phyloP scores from a whole-genome alignment of 495 filamentous ascomycete species.

The Xylona heveae region DNA sequence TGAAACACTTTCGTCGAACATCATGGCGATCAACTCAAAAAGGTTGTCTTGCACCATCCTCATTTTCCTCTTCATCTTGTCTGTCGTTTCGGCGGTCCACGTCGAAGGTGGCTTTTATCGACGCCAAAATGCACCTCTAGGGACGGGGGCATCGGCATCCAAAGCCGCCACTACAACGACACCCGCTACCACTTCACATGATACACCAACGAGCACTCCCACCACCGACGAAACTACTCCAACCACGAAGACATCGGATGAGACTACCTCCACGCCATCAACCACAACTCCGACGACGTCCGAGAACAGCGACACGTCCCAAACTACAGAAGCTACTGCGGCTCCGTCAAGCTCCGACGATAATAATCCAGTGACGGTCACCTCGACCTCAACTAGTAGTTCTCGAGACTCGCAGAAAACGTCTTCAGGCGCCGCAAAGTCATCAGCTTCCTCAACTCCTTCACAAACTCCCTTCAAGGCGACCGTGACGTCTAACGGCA shows the following conservation, averaged over 20 bases:
- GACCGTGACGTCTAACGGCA: too few relatives aligned
- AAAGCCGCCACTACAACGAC: not conserved
- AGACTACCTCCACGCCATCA: too few relatives aligned
- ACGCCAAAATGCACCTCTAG: not conserved
- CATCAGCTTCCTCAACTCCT: too few relatives aligned
- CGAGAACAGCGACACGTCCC: not conserved
- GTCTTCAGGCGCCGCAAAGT: too few relatives aligned
- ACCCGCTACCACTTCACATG: not conserved
- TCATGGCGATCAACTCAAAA: too few relatives aligned
- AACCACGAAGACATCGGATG: not conserved
- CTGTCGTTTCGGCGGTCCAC: not conserved
- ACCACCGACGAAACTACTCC: not conserved
- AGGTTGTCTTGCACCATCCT: too few relatives aligned
- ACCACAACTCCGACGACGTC: not conserved
- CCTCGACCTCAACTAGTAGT: too few relatives aligned
- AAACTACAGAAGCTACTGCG: not conserved
- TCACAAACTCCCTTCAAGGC: too few relatives aligned
- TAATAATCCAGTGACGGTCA: too few relatives aligned
- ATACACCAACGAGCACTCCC: not conserved
- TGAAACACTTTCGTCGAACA: too few relatives aligned
- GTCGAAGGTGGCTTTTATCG: slow-evolving; percentile 3
- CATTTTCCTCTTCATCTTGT: not conserved
- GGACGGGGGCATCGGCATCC: slow-evolving; percentile 3
- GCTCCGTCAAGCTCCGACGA: too few relatives aligned
- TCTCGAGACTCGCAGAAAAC: too few relatives aligned